Base-by-base conservation (phyloP, 345 rosid species). In the Murraya koenigii region DNA sequence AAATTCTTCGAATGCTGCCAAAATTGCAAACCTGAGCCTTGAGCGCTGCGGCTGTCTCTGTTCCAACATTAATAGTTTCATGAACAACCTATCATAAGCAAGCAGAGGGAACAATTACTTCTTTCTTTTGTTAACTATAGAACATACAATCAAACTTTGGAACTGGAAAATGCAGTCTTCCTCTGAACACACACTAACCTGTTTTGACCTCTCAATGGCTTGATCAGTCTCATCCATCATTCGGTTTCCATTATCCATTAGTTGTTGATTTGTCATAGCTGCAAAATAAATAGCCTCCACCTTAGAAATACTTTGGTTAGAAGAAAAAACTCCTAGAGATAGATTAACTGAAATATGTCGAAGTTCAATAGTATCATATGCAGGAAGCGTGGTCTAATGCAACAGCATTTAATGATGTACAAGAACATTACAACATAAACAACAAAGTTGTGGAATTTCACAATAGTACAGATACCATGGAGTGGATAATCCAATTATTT, bases 141-240 rank as follows among this genome's bases (percentile, higher is more conserved):
- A 39, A 23, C 33, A 7, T 49, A 64, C 8, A 81, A 22, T 28
- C 32, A 56, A 59, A 38, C 35, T 41, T 35, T 35, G 44, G 23
- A 35, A 20, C 15, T 33, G 41, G 14, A 65, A 65, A 56, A 20
- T 56, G 55, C 36, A 22, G 56, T 62, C 49, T 54, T 63, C 30
- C 62, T 65, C 35, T 74, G 33, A 64, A 49, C 56, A 78, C 35
- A 47, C 35, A 71, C 78, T 55, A 74, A 90, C 93, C 93, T 90
- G 89, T 83, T 90, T 88, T 6, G 91, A 93, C 73, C 98, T 91
- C 78, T 96, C 92, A 91, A 94, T 90, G 77, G 94, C 95, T 83
- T 94, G 90, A 88, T 96, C 98, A 69, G 97, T 96, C 85, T 92
- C 97, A 81, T 92, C 95, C 97, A 92, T 88, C 95, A 91, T 94